These are phyloP conservation scores for Pleurotus ostreatus DNA, from an alignment of 768 basidiomycete genomes.

Conservation along the genomic window DNA sequence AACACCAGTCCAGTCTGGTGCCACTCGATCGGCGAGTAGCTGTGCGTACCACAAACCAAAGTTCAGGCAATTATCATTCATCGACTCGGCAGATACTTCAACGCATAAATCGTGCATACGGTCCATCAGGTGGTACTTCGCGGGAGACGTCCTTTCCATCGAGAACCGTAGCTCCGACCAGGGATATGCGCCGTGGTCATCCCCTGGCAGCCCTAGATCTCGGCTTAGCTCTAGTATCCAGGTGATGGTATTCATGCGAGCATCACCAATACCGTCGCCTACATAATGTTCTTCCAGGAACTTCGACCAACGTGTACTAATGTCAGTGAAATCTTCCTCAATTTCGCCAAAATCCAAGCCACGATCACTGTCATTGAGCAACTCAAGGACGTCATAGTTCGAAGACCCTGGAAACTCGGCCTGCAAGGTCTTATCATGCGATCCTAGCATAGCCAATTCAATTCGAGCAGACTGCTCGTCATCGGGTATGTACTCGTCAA, in stretches of 20 bases:
- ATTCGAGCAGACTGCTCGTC: not conserved
- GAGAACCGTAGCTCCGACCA: not conserved
- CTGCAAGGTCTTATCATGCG: not conserved
- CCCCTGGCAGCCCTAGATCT: not conserved
- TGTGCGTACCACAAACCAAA: too few relatives aligned
- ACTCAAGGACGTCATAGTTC: not conserved
- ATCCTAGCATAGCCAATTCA: not conserved
- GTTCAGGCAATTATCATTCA: too few relatives aligned
- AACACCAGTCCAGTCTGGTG: too few relatives aligned
- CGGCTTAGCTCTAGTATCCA: not conserved
- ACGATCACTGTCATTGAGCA: too few relatives aligned
- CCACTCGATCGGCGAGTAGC: too few relatives aligned
- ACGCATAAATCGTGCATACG: too few relatives aligned
- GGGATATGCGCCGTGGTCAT: not conserved
- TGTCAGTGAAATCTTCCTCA: not conserved
- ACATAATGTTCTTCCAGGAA: not conserved
- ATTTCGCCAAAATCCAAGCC: not conserved
- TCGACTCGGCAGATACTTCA: too few relatives aligned
- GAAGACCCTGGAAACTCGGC: too few relatives aligned
- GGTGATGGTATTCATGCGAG: not conserved
- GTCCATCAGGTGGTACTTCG: not conserved
- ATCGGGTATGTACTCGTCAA: not conserved
- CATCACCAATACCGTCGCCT: not conserved
- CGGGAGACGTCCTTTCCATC: not conserved
- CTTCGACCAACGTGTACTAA: not conserved